These are phyloP conservation scores for Fusarium haematococcum DNA, from an alignment of 2,329 filamentous ascomycete genomes.

Conservation along the genomic window DNA sequence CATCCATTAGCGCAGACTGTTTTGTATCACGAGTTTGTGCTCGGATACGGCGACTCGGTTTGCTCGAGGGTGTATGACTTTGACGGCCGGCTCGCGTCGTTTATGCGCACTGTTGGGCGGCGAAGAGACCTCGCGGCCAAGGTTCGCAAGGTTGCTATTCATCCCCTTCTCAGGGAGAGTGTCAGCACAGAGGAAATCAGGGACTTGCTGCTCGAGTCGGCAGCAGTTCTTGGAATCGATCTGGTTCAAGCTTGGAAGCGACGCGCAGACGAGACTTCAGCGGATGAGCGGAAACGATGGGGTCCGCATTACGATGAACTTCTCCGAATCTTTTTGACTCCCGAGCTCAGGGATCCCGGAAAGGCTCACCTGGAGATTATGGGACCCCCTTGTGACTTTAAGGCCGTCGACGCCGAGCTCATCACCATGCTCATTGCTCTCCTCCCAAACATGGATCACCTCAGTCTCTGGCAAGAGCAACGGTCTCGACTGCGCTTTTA, in stretches of 20 bases:
- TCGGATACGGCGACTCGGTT: background rate
- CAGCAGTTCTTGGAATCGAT: background rate
- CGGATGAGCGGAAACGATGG: background rate
- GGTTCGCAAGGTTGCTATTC: background rate
- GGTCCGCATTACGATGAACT: background rate
- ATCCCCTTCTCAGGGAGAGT: background rate
- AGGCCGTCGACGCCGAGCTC: background rate
- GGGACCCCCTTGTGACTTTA: background rate
- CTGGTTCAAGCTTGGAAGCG: background rate
- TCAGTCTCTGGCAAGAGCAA: background rate
- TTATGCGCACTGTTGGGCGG: background rate
- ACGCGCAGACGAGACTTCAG: background rate
- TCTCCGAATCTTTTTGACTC: background rate
- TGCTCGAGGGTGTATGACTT: background rate
- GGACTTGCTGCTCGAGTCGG: background rate
- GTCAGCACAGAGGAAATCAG: background rate
- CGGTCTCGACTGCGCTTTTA: background rate
- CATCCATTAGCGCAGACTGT: background rate
- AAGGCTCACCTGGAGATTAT: no score
- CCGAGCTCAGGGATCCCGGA: background rate
- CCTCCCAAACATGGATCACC: background rate
- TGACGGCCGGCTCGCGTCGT: background rate
- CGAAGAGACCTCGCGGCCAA: background rate
- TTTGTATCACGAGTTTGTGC: background rate
- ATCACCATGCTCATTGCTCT: background rate